These are phyloP conservation scores for Rhododendron griersonianum DNA, from an alignment of 148 eudicot genomes.

Conservation along the genomic window DNA sequence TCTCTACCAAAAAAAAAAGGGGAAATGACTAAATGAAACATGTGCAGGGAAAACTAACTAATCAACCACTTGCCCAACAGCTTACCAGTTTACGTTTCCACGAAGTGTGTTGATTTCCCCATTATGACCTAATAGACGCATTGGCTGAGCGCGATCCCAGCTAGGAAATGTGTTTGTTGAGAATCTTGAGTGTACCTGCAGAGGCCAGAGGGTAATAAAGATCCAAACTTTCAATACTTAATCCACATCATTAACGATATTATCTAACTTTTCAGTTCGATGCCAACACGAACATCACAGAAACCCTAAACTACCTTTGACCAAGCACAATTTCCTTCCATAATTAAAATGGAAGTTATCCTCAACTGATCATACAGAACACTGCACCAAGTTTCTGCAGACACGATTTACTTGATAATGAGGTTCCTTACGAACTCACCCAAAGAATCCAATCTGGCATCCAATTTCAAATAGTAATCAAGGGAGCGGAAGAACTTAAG, in stretches of 20 bases:
- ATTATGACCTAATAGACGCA: slow-evolving; percentile 97
- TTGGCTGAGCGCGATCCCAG: slow-evolving; percentile 99
- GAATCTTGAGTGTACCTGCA: slow-evolving; percentile 92
- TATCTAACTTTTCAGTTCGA: slow-evolving; percentile 16
- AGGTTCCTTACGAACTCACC: slow-evolving; percentile 87
- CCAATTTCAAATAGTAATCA: slow-evolving; percentile 61
- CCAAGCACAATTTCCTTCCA: slow-evolving; percentile 46
- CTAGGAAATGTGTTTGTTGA: slow-evolving; percentile 99
- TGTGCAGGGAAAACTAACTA: slow-evolving; percentile 1
- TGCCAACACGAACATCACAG: slow-evolving; percentile 26
- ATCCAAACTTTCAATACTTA: slow-evolving; percentile 10
- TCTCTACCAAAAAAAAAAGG: neutral
- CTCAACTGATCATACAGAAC: slow-evolving; percentile 58
- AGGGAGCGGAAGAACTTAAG: slow-evolving; percentile 99
- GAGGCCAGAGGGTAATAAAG: slow-evolving; percentile 13
- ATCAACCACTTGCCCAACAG: neutral
- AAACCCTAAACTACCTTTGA: slow-evolving; percentile 59
- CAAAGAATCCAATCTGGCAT: slow-evolving; percentile 74
- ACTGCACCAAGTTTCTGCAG: slow-evolving; percentile 79
- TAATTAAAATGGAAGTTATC: slow-evolving; percentile 35
- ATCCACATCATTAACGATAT: neutral
- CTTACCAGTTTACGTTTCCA: slow-evolving; percentile 94
- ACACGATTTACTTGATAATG: slow-evolving; percentile 68
- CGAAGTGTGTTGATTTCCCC: slow-evolving; percentile 98
- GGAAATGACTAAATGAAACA: neutral